Conservation (phyloP, 2,329 filamentous ascomycete species). For the Parastagonospora avenae region DNA sequence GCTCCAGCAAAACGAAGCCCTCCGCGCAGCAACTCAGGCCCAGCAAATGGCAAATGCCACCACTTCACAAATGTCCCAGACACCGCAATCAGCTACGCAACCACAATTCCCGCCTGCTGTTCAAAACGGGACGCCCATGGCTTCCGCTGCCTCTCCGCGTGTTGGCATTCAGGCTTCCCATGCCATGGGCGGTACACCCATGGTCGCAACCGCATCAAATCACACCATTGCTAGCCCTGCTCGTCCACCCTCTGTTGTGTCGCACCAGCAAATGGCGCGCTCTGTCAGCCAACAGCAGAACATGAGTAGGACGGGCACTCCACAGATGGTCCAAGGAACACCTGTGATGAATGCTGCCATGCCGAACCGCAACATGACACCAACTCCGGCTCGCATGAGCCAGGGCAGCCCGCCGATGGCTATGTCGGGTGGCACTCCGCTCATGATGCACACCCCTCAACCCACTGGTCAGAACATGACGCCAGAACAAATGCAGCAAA, state of each 20-base stretch:
- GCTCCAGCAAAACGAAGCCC: conserved; percentile 37
- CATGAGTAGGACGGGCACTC: conserved; percentile 46
- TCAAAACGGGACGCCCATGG: conserved; percentile 54
- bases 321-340: conserved; percentile 46
- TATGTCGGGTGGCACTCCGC: conserved; percentile 43
- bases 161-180: conserved; percentile 42
- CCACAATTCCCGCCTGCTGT: conserved; percentile 67
- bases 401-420: conserved; percentile 42
- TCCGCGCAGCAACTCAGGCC: conserved; percentile 44
- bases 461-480: conserved; percentile 37
- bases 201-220: conserved; percentile 48
- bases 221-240: conserved; percentile 46
- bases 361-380: conserved; percentile 47
- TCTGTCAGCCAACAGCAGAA: conserved; percentile 47
- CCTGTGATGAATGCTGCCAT: conserved; percentile 45
- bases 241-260: conserved; percentile 46
- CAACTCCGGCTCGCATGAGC: conserved; percentile 45
- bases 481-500: conserved; percentile 41
- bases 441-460: conserved; percentile 45
- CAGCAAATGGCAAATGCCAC: conserved; percentile 35
- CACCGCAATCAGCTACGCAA: conserved; percentile 62
- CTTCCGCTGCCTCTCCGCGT: conserved; percentile 49
- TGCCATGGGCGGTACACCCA: conserved; percentile 51
- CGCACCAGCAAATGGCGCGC: conserved; percentile 46
- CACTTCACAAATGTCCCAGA: conserved; percentile 34